Base-by-base conservation (phyloP, 78 protist species). In the Dictyostelium firmibasis region DNA sequence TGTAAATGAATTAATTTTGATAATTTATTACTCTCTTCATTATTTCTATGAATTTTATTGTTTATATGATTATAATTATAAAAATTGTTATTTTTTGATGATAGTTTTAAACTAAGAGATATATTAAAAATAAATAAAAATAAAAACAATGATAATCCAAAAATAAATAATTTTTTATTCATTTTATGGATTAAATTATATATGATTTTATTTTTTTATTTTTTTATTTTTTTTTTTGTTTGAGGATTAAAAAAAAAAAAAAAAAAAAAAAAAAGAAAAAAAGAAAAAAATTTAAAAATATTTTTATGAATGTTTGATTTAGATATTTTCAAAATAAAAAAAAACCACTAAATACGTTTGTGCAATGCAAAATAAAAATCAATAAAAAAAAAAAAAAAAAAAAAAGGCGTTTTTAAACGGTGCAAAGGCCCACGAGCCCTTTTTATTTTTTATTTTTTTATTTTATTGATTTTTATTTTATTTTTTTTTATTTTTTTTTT, bases 1-100 rank as follows among this genome's bases (percentile, higher is more conserved):
- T 76, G 82, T 23, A 76, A 76, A 38, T 76, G 82, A 38, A 76
- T 76, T 23, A 36, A 76, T 38, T 33, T 76, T 76, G 82, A 76
- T 13, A 27, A 10, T 27, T 70, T 29, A n/a, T 25, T 64, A 64
- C 25, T n/a, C 0, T 20, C 14, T 1, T 64, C 31, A n/a, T 25
- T 27, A n/a, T 64, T 64, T 25, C 31, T 64, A 25, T 64, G 31
- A 64, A 64, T 64, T 25, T 64, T 31, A 64, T 64, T 64, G 25
- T 64, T 64, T 64, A 64, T 64, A 64, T 64, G 74, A 64, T 64
- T 64, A 27, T 25, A 10, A 3, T 64, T 64, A 9, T 25, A 25
- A 25, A 7, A 10, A 53, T 53, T 53, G 8, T 64, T 64, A 64
- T 8, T 64, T 16, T 50, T 50, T 1, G 5, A 16, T 50, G 62